A percentile compares a stretch with the other conserved stretches of the same genome.
Evolutionary conservation across 202 grass and related monocot species (phyloP).

Genomic region (Carex arenaria): DNA sequence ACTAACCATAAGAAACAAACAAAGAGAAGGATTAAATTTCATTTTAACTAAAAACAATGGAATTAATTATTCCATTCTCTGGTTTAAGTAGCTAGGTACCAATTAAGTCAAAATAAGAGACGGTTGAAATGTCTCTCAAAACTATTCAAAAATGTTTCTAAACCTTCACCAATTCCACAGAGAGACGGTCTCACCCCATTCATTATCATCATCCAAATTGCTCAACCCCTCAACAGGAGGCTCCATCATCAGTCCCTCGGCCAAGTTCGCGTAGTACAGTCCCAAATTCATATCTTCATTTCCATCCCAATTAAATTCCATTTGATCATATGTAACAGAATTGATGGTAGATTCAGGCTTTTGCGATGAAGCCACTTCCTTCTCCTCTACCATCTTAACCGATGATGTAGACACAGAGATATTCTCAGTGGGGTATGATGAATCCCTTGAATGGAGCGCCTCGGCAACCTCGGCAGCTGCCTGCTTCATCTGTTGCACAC

Average conservation of each 20-base stretch:
- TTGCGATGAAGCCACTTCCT: neutral
- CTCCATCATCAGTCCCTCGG: slow-evolving; percentile 38
- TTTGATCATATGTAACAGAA: neutral
- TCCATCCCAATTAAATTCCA: slow-evolving; percentile 19
- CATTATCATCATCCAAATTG: slow-evolving; percentile 29
- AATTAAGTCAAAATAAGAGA: neutral
- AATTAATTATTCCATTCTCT: neutral
- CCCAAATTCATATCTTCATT: slow-evolving; percentile 32
- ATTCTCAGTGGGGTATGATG: neutral
- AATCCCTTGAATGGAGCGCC: slow-evolving; percentile 19
- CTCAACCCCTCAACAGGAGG: slow-evolving; percentile 14
- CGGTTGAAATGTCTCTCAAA: neutral
- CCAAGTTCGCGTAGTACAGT: slow-evolving; percentile 40
- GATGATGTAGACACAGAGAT: neutral
- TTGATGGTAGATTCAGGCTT: neutral
- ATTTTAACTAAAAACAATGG: neutral
- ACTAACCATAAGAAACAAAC: neutral
- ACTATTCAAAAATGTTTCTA: neutral
- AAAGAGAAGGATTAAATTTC: neutral
- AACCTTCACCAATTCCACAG: slow-evolving; percentile 31
- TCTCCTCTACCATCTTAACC: neutral
- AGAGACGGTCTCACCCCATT: neutral
- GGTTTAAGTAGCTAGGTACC: neutral
- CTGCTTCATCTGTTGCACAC: slow-evolving; percentile 21
- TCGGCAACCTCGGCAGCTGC: slow-evolving; percentile 30